Base-by-base conservation (phyloP, 129 eudicot genomes). In the Helichrysum umbraculigerum region DNA sequence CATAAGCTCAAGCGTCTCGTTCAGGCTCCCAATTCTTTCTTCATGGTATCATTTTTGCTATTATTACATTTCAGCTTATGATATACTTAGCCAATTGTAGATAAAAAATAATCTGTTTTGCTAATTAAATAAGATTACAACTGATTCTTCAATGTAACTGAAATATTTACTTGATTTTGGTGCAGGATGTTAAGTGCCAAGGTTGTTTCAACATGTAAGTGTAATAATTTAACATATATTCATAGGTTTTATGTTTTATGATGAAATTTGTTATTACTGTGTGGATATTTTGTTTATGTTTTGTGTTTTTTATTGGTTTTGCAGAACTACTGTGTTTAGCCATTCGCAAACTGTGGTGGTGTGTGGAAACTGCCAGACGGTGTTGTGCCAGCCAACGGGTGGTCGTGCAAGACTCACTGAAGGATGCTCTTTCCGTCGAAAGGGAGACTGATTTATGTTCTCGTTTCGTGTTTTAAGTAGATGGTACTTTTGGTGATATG, bases 1-100 rank as follows among this genome's bases (percentile, higher is more conserved):
- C 90, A 86, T 61, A 86, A 86, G 82, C 90, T 86, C 74, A 83
- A 86, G 80, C 85, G 90, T 52, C 85, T 86, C 15, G 87, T 86
- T 1, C 90, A 81, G 20, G 81, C 90, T 44, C 90, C 90, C 16
- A 81, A 87, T 34, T 87, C 91, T 0, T 87, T 87, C 77, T 87
- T 87, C 79, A 87, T 87, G 91, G 91, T 87, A 84, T 11, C 16
- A 2, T 19, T 16, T 6, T 39, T 19, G 0, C 4, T 62, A 4
- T 6, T 6, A 3, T 8, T 66, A 3, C 7, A 16, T 2, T 16
- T 66, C 5, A 34, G 7, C 25, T 7, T 17, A 0, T 29, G 0
- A 25, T 25, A 28, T 62, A 0, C 12, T 0, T 62, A 0, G 7
- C 17, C 16, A 44, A 44, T 44, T 44, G 16, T 44, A 44, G 12